These are phyloP conservation scores for Ammopiptanthus mongolicus DNA, from an alignment of 306 rosid species.

Conservation along the genomic window DNA sequence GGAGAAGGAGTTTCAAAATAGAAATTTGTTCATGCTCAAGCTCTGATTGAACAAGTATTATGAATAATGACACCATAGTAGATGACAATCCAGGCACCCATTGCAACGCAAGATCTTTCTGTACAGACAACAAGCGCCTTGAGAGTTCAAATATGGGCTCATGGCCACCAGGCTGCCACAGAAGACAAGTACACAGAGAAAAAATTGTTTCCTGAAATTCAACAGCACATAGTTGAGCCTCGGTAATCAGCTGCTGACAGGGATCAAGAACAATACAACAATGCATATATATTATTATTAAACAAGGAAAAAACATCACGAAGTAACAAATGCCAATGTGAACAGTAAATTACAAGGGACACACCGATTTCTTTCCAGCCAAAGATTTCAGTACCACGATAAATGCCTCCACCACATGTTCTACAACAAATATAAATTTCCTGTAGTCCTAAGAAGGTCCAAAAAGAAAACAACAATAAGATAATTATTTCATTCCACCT, in stretches of 20 bases:
- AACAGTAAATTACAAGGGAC: conserved; percentile 22
- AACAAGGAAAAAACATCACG: conserved; percentile 10
- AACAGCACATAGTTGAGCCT: conserved; percentile 63
- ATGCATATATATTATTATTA: not conserved
- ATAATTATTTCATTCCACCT: not conserved
- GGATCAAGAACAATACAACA: conserved; percentile 10
- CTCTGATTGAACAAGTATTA: conserved; percentile 61
- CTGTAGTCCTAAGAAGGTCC: conserved; percentile 54
- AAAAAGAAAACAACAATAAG: conserved; percentile 16
- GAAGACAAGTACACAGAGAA: conserved; percentile 51
- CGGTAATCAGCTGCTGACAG: conserved; percentile 48
- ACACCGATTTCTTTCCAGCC: conserved; percentile 57
- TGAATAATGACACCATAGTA: conserved; percentile 47
- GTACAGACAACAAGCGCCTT: conserved; percentile 57
- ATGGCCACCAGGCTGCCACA: conserved; percentile 39
- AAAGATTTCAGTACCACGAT: conserved; percentile 53
- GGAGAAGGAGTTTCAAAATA: conserved; percentile 51
- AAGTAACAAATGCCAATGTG: not conserved
- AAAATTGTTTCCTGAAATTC: conserved; percentile 63
- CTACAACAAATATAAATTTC: conserved; percentile 47
- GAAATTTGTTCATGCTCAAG: conserved; percentile 87
- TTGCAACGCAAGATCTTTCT: conserved; percentile 67
- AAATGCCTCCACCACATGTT: conserved; percentile 64
- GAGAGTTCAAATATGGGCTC: conserved; percentile 66
- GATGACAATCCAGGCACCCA: conserved; percentile 58